Evolutionary conservation across 2,329 filamentous ascomycete genomes (phyloP).

Genomic region (Colletotrichum sp.): DNA sequence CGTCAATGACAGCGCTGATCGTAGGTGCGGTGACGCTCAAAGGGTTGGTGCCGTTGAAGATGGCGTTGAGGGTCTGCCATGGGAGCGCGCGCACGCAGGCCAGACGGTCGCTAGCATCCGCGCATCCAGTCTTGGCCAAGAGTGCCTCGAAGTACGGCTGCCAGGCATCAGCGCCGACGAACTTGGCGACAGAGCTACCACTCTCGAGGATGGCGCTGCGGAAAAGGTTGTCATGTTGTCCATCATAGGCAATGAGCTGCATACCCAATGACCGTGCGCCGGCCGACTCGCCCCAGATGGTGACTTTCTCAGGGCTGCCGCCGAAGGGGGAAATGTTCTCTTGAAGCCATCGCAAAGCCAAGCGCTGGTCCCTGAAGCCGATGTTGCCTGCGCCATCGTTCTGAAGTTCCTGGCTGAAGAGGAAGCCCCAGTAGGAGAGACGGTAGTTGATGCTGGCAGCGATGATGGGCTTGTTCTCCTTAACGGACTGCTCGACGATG

Average conservation of each 20-base stretch:
- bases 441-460: conserved; percentile 71
- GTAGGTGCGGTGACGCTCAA: conserved; percentile 25
- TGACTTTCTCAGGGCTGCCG: conserved; percentile 68
- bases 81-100: conserved; percentile 59
- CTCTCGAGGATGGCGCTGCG: conserved; percentile 70
- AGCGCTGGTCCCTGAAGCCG: conserved; percentile 64
- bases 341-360: conserved; percentile 66
- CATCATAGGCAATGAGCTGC: conserved; percentile 67
- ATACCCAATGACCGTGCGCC: conserved; percentile 66
- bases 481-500: conserved; percentile 38
- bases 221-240: conserved; percentile 67
- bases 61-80: conserved; percentile 40
- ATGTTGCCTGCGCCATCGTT: conserved; percentile 61
- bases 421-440: conserved; percentile 65
- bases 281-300: conserved; percentile 68
- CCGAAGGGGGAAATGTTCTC: conserved; percentile 71
- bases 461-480: conserved; percentile 60
- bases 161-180: conserved; percentile 57
- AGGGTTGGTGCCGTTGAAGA: conserved; percentile 60
- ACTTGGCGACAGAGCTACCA: conserved; percentile 56
- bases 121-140: conserved; percentile 34
- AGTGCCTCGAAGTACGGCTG: conserved; percentile 23
- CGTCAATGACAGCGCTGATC: conserved; percentile 35
- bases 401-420: conserved; percentile 60
- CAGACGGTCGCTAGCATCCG: conserved; percentile 48